Evolutionary conservation across 2,329 filamentous ascomycete species (phyloP), one percentile per base, ranked within the genome.

Genomic region (Pseudogymnoascus sp.): DNA sequence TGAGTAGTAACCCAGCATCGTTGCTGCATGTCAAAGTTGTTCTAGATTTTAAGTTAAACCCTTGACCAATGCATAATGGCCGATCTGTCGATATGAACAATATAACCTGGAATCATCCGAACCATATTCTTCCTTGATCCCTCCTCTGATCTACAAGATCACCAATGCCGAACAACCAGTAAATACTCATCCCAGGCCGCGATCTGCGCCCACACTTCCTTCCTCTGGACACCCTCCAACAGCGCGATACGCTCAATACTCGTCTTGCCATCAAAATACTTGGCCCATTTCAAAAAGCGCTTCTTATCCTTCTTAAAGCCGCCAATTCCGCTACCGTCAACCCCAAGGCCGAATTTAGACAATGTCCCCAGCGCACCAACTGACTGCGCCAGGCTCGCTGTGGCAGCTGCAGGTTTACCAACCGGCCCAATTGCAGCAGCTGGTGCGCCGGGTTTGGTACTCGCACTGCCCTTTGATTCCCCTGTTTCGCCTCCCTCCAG

Each of bases 231-330:
- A 5, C 90, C 89, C 75, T 97, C 91, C 62, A 88, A 83, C n/a
- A 94, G 78, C 1, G 89, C 85, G 66, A 99, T 89, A 68, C 92
- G 87, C 76, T 99, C 94, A 64, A 97, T 79, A 2, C 92, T 88
- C 71, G 89, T 87, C 62, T 82, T 83, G 0, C 94, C 94, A 73
- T 97, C 92, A 68, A 97, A 91, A 74, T 97, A 94, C 73, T 89
- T 91, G 69, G 87, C 82, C 68, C 96, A 85, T 48, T 82, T 78
- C 2, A 85, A 83, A 89, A 92, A 96, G 35, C 35, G 35, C 62
- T 84, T 81, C 42, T 84, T 80, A 12, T 90, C 74, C 63, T 85
- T 83, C 58, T 17, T 41, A 12, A 31, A 15, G 13, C 79, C 77
- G 6, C 44, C 60, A 2, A 60, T 39, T 12, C 59, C 59, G 8